Base-by-base conservation (phyloP, 305 asterid species). In the Solanum hybrid region DNA sequence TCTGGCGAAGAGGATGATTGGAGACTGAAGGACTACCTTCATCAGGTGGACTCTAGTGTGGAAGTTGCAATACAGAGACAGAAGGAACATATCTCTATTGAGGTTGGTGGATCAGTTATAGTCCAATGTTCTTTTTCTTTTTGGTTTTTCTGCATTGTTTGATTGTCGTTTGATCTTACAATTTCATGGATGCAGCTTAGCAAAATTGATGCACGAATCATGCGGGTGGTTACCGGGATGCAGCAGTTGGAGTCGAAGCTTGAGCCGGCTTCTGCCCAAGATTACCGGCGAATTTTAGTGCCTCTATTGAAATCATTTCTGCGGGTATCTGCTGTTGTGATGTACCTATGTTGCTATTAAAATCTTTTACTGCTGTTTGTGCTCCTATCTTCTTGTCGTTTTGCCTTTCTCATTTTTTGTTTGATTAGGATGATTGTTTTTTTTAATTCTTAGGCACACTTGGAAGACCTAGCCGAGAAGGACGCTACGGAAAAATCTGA, bases 401-500 rank as follows among this genome's bases (percentile, higher is more conserved):
- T 46, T 4, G 16, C 76, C 74, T 9, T 46, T 71, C 86, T 92
- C 84, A 22, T 83, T 71, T 75, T 76, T 34, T 39, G 33, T 85
- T 57, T 51, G 71, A 39, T 34, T 51, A n/a, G 51, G 35, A 88
- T 76, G 89, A 90, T 90, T 89, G 31, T 85, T 84, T 88, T 46
- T 79, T 86, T 26, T 91, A 26, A 71, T 80, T 92, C 86, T 35
- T 92, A 97, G 99, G 94, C 96, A 18, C 94, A 92, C 89, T 89
- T 97, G 93, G 98, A 97, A 92, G 96, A 94, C 93, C 90, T 95
- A 91, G 98, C 99, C 18, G 99, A 96, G 92, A 96, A 95, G 95
- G 99, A 96, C 91, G 99, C 99, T 82, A 95, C 97, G 8, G 97
- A 95, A 92, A 97, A 96, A 92, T 96, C 99, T 88, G 99, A 97